phyloP scores from a whole-genome alignment of 331 rosid species.

The Arachis monticola region DNA sequence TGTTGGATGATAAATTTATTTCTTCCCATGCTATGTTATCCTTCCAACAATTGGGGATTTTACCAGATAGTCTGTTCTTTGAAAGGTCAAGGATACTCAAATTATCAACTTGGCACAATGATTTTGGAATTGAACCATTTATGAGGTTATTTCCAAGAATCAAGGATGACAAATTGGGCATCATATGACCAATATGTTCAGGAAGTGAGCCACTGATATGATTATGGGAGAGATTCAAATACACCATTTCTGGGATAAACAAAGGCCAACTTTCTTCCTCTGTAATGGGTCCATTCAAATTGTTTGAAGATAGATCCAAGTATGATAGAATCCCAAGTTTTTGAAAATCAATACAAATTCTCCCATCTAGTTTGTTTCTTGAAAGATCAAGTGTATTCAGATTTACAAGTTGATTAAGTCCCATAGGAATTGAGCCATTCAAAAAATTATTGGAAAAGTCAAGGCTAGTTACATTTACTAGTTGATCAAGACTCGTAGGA shows the following conservation, averaged over 20 bases:
- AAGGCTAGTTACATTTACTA: background rate
- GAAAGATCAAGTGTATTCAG: background rate
- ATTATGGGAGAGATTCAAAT: constrained; percentile 34
- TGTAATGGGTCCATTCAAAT: constrained; percentile 8
- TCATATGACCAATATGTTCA: constrained; percentile 3
- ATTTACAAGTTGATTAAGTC: background rate
- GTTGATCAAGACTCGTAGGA: constrained; percentile 11
- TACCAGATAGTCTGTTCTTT: background rate
- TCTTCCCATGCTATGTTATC: too few relatives aligned
- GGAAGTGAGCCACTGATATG: constrained; percentile 29
- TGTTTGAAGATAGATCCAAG: background rate
- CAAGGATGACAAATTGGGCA: background rate
- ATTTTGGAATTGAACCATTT: background rate
- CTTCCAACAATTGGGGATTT: constrained; percentile 12
- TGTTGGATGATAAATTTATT: constrained; percentile 19
- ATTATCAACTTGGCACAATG: background rate
- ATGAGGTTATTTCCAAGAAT: constrained; percentile 32
- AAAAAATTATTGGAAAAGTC: constrained; percentile 37
- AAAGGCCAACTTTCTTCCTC: background rate
- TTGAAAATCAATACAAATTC: constrained; percentile 4
- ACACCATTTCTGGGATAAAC: background rate
- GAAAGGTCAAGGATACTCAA: constrained; percentile 1
- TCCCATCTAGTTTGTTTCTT: constrained; percentile 22
- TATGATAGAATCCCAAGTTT: background rate
- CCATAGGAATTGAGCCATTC: constrained; percentile 22